These are phyloP conservation scores for Tephrocybe sp. DNA, from an alignment of 768 basidiomycete species.

Conservation along the genomic window DNA sequence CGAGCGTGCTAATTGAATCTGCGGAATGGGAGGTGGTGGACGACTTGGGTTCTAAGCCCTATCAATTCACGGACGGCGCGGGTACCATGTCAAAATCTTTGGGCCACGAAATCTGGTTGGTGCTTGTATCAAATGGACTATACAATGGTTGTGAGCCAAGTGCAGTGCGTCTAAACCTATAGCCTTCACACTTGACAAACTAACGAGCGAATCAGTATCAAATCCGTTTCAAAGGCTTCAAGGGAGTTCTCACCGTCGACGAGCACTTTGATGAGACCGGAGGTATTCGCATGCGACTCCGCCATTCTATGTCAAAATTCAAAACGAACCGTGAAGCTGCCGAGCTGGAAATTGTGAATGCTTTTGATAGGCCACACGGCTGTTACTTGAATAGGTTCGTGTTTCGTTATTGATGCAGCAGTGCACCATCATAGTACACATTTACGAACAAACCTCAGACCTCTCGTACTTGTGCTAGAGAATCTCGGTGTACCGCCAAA, in stretches of 20 bases:
- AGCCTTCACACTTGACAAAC: not conserved
- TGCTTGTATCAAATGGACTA: not conserved
- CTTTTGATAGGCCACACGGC: not conserved
- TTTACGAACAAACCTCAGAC: conserved; percentile 36
- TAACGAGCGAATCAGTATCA: not conserved
- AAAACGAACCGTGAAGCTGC: not conserved
- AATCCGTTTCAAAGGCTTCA: not conserved
- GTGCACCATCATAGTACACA: no score
- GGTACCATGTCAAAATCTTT: not conserved
- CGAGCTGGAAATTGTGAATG: not conserved
- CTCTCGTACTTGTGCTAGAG: conserved; percentile 74
- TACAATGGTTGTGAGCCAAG: not conserved
- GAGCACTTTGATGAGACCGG: not conserved
- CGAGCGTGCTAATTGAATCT: not conserved
- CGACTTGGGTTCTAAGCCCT: not conserved
- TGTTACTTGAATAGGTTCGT: not conserved
- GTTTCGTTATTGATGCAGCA: no score
- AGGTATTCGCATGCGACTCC: not conserved
- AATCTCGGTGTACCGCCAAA: conserved; percentile 61
- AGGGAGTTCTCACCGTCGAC: not conserved
- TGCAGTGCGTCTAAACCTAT: not conserved
- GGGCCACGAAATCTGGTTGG: not conserved
- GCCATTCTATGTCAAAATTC: not conserved
- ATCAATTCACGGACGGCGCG: not conserved
- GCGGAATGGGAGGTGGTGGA: not conserved